Evolutionary conservation across 441 rosid species (phyloP).

Genomic region (Eruca vesicaria): DNA sequence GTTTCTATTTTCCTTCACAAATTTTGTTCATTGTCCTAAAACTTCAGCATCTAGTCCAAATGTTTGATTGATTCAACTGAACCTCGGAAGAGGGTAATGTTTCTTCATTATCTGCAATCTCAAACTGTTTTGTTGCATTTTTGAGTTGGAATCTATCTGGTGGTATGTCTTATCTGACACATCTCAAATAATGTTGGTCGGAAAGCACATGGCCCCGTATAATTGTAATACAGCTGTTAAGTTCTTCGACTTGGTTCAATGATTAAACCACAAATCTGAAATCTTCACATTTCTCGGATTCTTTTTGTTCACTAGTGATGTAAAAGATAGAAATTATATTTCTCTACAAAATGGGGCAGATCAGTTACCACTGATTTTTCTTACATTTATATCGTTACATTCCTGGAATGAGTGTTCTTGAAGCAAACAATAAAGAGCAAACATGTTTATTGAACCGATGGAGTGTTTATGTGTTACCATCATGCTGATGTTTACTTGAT

Average conservation of each 20-base stretch:
- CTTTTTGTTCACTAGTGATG: neutral
- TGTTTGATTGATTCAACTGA: neutral
- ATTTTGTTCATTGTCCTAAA: conserved; percentile 1
- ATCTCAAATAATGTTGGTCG: conserved; percentile 23
- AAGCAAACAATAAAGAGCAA: neutral
- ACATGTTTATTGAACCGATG: conserved; percentile 2
- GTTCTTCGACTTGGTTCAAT: conserved; percentile 10
- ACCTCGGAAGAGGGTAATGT: neutral
- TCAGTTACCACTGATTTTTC: conserved; percentile 8
- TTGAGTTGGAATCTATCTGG: conserved; percentile 25
- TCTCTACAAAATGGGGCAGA: conserved; percentile 1
- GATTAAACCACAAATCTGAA: conserved; percentile 10
- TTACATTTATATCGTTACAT: conserved; percentile 20
- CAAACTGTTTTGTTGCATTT: conserved; percentile 12
- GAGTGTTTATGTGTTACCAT: neutral
- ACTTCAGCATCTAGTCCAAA: conserved; percentile 6
- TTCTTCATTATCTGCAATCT: conserved; percentile 1
- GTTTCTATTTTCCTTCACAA: conserved; percentile 27
- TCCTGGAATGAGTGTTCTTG: neutral
- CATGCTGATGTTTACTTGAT: conserved; percentile 17
- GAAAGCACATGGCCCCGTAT: conserved; percentile 43
- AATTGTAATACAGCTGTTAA: conserved; percentile 17
- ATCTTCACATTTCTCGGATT: neutral
- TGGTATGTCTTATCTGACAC: conserved; percentile 20
- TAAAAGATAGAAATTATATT: neutral